Evolutionary conservation across 176 grass and related monocot genomes (phyloP).

Genomic region (Zoysia pacifica): DNA sequence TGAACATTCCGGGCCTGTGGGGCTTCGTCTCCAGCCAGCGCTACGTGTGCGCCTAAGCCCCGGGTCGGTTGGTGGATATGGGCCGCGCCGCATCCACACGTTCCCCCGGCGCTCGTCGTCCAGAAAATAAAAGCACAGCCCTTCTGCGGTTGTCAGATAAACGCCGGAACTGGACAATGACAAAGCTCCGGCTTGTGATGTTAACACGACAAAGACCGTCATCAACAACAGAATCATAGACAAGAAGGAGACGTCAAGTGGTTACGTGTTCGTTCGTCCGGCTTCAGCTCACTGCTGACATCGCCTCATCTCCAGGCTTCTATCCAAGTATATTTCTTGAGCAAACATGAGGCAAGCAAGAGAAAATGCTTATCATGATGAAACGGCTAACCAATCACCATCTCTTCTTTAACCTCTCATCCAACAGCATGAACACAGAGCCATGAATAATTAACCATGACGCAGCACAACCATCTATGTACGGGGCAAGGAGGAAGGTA

Average conservation of each 20-base stretch:
- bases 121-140: conserved; percentile 19
- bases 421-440: neutral
- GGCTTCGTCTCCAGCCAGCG: neutral
- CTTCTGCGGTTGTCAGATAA: neutral
- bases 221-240: neutral
- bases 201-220: neutral
- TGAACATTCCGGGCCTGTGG: conserved; percentile 27
- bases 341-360: too few relatives aligned
- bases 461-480: neutral
- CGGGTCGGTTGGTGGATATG: neutral
- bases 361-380: too few relatives aligned
- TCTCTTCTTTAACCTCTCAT: neutral
- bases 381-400: too few relatives aligned
- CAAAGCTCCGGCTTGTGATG: conserved; percentile 11
- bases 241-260: neutral
- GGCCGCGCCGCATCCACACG: conserved; percentile 43
- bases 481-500: neutral
- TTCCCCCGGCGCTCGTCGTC: conserved; percentile 32
- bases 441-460: neutral
- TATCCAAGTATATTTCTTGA: neutral
- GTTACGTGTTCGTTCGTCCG: neutral
- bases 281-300: neutral
- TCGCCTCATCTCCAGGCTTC: neutral
- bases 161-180: neutral
- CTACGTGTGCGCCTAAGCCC: neutral